phyloP scores from a whole-genome alignment of 208 protist genomes.

The Naegleria fowleri region DNA sequence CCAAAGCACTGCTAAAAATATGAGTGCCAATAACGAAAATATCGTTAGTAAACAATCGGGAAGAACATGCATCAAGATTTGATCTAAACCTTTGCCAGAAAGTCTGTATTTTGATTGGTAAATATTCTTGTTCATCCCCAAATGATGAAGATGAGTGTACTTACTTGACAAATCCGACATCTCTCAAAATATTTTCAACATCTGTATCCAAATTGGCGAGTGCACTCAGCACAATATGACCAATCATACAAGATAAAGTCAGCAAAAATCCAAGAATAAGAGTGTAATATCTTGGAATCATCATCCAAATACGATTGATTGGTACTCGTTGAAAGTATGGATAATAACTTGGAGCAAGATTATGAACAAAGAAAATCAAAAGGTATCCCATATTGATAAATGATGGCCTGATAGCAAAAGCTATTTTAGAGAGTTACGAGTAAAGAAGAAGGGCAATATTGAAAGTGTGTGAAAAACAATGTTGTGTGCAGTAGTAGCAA shows the following conservation, averaged over 20 bases:
- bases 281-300: background rate
- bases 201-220: background rate
- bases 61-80: background rate
- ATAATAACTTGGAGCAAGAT: background rate
- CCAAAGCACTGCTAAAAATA: background rate
- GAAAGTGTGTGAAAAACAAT: too few relatives aligned
- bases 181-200: background rate
- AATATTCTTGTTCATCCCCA: background rate
- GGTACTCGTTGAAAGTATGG: background rate
- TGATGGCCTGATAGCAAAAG: background rate
- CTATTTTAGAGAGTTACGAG: too few relatives aligned
- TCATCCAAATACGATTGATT: background rate
- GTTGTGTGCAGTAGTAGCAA: too few relatives aligned
- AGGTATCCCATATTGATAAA: background rate
- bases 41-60: background rate
- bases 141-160: background rate
- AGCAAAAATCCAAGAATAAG: background rate
- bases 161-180: background rate
- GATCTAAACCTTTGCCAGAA: background rate
- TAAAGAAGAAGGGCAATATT: too few relatives aligned
- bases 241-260: background rate
- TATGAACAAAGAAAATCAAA: background rate
- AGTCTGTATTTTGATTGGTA: background rate
- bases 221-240: background rate
- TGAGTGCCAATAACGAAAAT: background rate